These are phyloP conservation scores for Eucalyptus erythrocorys DNA, from an alignment of 345 rosid genomes.

Conservation along the genomic window DNA sequence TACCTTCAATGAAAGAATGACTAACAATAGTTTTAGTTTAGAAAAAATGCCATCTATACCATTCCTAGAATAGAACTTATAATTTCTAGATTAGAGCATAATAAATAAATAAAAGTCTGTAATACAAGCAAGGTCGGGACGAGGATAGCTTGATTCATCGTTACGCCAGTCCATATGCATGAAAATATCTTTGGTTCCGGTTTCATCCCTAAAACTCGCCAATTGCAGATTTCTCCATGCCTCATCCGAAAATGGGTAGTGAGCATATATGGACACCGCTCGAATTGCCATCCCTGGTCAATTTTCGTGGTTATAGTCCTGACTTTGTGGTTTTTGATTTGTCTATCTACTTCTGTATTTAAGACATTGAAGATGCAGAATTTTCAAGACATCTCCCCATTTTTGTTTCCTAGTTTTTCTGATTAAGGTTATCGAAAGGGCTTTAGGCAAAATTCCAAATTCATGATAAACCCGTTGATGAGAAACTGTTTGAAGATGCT, in stretches of 20 bases:
- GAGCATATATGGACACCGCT: background rate
- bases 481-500: background rate
- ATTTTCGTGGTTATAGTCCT: background rate
- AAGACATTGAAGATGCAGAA: background rate
- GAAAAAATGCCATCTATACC: background rate
- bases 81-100: background rate
- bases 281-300: background rate
- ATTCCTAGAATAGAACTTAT: background rate
- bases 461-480: background rate
- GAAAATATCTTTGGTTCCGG: no score
- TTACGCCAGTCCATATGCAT: background rate
- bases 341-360: background rate
- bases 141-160: background rate
- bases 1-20: background rate
- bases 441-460: background rate
- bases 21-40: background rate
- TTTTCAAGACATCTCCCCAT: background rate
- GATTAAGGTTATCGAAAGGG: background rate
- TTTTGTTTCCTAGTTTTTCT: background rate
- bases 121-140: fast-evolving
- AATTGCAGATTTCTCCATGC: background rate
- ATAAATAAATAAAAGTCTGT: background rate
- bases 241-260: background rate
- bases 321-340: background rate
- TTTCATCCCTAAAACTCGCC: background rate